Evolutionary conservation across 179 eudicot species (phyloP).

Genomic region (Vitellaria paradoxa): DNA sequence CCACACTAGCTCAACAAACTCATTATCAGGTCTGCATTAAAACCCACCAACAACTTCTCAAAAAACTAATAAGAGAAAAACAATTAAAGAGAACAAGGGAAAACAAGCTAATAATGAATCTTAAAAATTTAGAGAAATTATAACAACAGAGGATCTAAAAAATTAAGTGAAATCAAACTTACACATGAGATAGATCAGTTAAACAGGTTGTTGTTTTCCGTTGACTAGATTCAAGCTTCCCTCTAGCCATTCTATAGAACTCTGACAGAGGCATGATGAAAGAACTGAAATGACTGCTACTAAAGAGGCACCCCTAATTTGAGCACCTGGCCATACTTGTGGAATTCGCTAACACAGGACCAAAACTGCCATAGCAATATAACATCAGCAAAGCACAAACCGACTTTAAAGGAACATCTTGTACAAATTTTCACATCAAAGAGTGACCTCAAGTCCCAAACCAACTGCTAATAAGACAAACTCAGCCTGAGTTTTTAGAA

Average conservation of each 20-base stretch:
- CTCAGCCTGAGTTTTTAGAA: constrained; percentile 13
- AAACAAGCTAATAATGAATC: constrained; percentile 1
- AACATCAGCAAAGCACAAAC: constrained; percentile 12
- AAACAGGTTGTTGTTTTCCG: constrained; percentile 29
- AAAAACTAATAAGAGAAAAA: not conserved
- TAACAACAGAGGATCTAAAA: not conserved
- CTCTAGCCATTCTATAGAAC: constrained; percentile 39
- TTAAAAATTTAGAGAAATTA: not conserved
- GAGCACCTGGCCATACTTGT: not conserved
- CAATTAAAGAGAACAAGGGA: not conserved
- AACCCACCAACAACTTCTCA: constrained; percentile 8
- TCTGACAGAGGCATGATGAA: constrained; percentile 60
- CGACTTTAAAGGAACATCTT: constrained; percentile 13
- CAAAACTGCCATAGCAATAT: constrained; percentile 12
- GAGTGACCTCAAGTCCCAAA: constrained; percentile 15
- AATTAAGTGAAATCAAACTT: constrained; percentile 21
- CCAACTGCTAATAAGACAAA: constrained; percentile 23
- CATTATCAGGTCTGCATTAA: constrained; percentile 50
- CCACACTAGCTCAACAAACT: constrained; percentile 70
- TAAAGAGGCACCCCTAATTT: constrained; percentile 4
- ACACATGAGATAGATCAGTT: constrained; percentile 39
- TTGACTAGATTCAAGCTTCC: constrained; percentile 38
- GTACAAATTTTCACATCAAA: constrained; percentile 18
- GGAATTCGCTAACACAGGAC: not conserved
- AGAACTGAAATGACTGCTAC: constrained; percentile 5